Evolutionary conservation across 768 basidiomycete species (phyloP), one percentile per base, ranked within the genome.

Genomic region (Tulasnella sp.): DNA sequence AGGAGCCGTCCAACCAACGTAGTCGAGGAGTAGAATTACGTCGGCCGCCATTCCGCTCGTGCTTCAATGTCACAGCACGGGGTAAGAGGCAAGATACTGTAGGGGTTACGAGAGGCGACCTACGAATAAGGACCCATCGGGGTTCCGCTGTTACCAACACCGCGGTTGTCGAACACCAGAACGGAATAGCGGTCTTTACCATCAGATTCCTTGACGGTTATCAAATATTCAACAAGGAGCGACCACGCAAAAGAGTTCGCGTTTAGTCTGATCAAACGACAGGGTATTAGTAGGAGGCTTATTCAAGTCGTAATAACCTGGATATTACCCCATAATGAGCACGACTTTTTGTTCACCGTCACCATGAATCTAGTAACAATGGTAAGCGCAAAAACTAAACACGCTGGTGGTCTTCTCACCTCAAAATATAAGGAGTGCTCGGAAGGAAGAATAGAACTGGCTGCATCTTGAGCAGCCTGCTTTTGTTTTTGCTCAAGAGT

Each of bases 111-210:
- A 67, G 75, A 42, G n/a, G 48, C 37, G 37, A 86, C 89, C 78
- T 81, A 94, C 92, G 91, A 88, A 84, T 94, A 95, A 0, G 93
- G 92, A 0, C 93, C 94, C 67, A 86, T 83, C 0, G 93, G 93
- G 57, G 89, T 86, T 5, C 87, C 88, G 40, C 91, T 92, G 83
- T 93, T 88, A 9, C 94, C 94, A 7, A 92, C 92, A 1, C 94
- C 94, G 46, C 94, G 88, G 82, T 95, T 94, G 83, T 95, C 94
- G 82, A 95, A 94, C 5, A 93, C 92, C 1, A 95, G 85, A 16
- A 89, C 85, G 0, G 89, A 87, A 81, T 91, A 91, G 42, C 89
- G 84, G 16, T 85, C 84, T 20, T 39, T 46, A 23, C 77, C 77
- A 20, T 77, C 77, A 16, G 40, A 5, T 16, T 70, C 44, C 23